Base-by-base conservation (phyloP, 805 yeast species). In the Candida ovalis region DNA sequence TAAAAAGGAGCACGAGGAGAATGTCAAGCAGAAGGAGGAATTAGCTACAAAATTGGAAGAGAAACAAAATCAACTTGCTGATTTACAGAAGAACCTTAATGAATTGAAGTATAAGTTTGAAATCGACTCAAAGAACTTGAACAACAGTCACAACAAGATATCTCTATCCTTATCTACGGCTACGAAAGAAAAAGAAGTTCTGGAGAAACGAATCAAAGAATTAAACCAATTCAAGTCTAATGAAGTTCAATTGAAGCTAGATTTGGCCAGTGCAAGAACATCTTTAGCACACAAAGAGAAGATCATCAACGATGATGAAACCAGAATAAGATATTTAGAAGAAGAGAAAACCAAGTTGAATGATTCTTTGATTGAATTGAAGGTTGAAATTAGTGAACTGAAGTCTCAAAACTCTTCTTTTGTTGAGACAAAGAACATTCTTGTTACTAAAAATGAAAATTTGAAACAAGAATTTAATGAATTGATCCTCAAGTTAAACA, bases 221-320 rank as follows among this genome's bases (percentile, higher is more conserved):
- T 58, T 74, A n/a, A 63, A 60, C 18, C 73, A 69, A 18, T 61
- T 73, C n/a, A 59, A 54, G 25, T 60, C 68, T 43, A 64, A 64
- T 25, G 81, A 75, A 28, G 67, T 76, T 6, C 68, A 78, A 5
- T 59, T 73, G 44, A 78, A 78, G 54, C 58, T 76, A 23, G 82
- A 79, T 50, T 60, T 78, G 24, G 74, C 77, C 0, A 70, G 79
- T 3, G 59, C 74, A 23, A 72, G 72, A 46, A 60, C 78, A 0
- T 69, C 78, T 3, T 54, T 78, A 4, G 58, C 67, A 1, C 75
- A 74, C 47, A 78, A 77, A 47, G 80, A 76, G 38, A 68, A 69
- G 48, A 63, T 61, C 33, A 59, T 76, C 21, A 56, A 52, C 10
- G 78, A 74, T 40, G 64, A 63, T 24, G 71, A 72, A 43, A 59